A percentile compares a stretch with the other conserved stretches of the same genome.
phyloP scores from a whole-genome alignment of 1,139 yeast species.

The Suhomyces ambrosiae region DNA sequence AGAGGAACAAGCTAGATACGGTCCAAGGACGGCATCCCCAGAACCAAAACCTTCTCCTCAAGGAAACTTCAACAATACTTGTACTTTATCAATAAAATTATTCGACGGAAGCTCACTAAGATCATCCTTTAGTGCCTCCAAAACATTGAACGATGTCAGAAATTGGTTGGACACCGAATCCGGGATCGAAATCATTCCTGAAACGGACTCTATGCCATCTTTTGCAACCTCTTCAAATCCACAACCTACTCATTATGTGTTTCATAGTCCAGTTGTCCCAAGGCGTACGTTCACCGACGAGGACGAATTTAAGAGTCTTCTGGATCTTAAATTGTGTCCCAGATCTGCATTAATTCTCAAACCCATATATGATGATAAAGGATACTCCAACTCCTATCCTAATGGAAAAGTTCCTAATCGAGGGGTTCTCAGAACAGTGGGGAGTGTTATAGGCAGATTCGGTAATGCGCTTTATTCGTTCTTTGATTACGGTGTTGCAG shows the following conservation, averaged over 20 bases:
- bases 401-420: constrained; percentile 14
- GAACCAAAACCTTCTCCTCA: neutral
- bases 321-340: constrained; percentile 57
- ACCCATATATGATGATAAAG: constrained; percentile 45
- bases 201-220: constrained; percentile 33
- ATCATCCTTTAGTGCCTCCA: constrained; percentile 42
- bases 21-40: neutral
- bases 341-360: constrained; percentile 67
- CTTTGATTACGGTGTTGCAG: constrained; percentile 45
- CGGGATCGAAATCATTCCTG: constrained; percentile 42
- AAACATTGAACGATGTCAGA: constrained; percentile 57
- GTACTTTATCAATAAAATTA: constrained; percentile 52
- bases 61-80: constrained; percentile 21
- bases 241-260: constrained; percentile 39
- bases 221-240: constrained; percentile 39
- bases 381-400: constrained; percentile 19
- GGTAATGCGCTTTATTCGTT: constrained; percentile 43
- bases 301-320: constrained; percentile 54
- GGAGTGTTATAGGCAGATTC: constrained; percentile 20
- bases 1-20: constrained; percentile 12
- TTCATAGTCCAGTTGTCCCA: constrained; percentile 42
- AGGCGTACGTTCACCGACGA: constrained; percentile 44
- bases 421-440: constrained; percentile 21
- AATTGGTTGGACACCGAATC: constrained; percentile 61
- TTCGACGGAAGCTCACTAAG: constrained; percentile 56